Conservation (phyloP, 106 monocot genomes). For the Platanthera zijinensis region DNA sequence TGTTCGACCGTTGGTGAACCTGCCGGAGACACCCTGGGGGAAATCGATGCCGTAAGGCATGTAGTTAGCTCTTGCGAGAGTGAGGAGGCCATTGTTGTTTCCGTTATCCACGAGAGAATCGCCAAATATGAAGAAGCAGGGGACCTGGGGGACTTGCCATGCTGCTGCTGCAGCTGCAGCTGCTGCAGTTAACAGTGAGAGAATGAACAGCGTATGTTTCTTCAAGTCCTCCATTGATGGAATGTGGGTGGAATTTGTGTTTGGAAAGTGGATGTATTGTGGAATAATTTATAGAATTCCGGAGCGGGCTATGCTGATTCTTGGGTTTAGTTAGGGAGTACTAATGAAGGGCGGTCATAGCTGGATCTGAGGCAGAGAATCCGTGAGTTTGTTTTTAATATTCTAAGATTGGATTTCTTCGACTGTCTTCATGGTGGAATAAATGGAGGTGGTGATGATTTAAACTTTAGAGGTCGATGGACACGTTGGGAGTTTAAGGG, state of each 20-base stretch:
- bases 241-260: not conserved
- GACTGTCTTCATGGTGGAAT: not conserved
- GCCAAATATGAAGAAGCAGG: slow-evolving; percentile 79
- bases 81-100: slow-evolving; percentile 68
- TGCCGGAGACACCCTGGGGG: slow-evolving; percentile 43
- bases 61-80: slow-evolving; percentile 77
- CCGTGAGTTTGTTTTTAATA: not conserved
- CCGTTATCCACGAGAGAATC: slow-evolving; percentile 90
- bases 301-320: not conserved
- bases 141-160: slow-evolving; percentile 40
- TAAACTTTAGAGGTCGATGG: not conserved
- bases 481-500: not conserved
- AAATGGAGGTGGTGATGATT: slow-evolving; percentile 1
- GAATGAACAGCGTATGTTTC: slow-evolving; percentile 3
- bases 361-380: not conserved
- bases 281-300: not conserved
- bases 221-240: not conserved
- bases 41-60: slow-evolving; percentile 85
- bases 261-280: not conserved
- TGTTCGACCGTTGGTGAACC: slow-evolving; percentile 83
- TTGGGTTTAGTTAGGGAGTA: not conserved
- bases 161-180: not conserved
- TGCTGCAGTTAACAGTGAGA: not conserved
- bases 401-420: not conserved
- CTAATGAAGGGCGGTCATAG: not conserved